Percentiles rank a stretch among this genome's conserved stretches.
These are phyloP conservation scores for Cyclotella cryptica DNA, from an alignment of 108 stramenopile genomes.

Conservation along the genomic window DNA sequence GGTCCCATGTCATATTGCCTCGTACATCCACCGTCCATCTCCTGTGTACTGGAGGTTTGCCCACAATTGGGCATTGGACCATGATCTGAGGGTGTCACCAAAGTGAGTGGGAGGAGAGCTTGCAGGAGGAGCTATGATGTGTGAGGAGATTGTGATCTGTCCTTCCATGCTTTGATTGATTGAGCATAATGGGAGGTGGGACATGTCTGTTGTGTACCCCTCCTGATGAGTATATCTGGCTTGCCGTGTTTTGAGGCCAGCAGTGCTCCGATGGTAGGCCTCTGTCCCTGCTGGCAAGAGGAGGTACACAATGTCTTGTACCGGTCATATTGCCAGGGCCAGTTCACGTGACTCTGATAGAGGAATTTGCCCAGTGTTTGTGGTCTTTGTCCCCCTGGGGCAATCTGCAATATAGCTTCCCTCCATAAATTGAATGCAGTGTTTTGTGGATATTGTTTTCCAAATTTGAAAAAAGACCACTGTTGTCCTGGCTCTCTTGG, in stretches of 20 bases:
- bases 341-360: neutral
- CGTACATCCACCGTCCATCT: neutral
- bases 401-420: neutral
- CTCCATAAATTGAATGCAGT: conserved; percentile 3
- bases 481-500: neutral
- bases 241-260: no score
- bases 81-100: conserved; percentile 2
- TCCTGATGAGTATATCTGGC: no score
- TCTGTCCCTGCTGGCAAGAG: no score
- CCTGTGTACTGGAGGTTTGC: neutral
- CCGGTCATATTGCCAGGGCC: no score
- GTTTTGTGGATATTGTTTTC: neutral
- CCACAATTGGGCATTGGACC: conserved; percentile 22
- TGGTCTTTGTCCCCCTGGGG: neutral
- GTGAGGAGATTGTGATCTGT: no score
- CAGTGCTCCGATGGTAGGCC: no score
- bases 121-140: no score
- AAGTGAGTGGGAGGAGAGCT: no score
- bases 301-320: no score
- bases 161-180: no score
- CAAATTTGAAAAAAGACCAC: conserved; percentile 15
- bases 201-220: no score
- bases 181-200: no score
- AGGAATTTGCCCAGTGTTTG: neutral
- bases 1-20: neutral